Conservation (phyloP, 257 asterid species). For the Nicotiana attenuata region DNA sequence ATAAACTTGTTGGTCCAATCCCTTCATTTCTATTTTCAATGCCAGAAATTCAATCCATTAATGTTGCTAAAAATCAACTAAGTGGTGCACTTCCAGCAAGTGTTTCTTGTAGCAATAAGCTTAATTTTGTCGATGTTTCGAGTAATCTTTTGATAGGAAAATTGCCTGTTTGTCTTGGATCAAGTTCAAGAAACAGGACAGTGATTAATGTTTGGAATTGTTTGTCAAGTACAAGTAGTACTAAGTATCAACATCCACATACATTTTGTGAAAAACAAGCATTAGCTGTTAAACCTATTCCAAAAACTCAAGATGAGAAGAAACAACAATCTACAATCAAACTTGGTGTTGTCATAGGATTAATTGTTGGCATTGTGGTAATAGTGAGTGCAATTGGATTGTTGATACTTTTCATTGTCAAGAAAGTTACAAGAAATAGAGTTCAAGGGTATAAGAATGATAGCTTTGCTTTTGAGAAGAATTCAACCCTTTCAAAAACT, state of each 20-base stretch:
- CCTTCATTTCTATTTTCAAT: constrained; percentile 71
- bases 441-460: constrained; percentile 36
- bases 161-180: constrained; percentile 69
- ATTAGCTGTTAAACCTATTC: constrained; percentile 75
- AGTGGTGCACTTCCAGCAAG: constrained; percentile 56
- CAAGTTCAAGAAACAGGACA: constrained; percentile 44
- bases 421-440: constrained; percentile 34
- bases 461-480: constrained; percentile 55
- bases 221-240: constrained; percentile 50
- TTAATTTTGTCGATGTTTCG: constrained; percentile 65
- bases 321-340: constrained; percentile 39
- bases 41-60: constrained; percentile 48
- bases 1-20: constrained; percentile 66
- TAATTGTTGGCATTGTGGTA: constrained; percentile 55
- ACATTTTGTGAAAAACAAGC: constrained; percentile 85
- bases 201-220: constrained; percentile 64
- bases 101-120: constrained; percentile 47
- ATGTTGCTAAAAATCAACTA: constrained; percentile 56
- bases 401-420: constrained; percentile 40
- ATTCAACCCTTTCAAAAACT: constrained; percentile 33
- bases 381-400: constrained; percentile 43
- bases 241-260: constrained; percentile 52
- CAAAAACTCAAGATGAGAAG: constrained; percentile 19
- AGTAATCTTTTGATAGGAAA: constrained; percentile 69
- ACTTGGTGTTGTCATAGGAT: constrained; percentile 69